A percentile compares a stretch with the other conserved stretches of the same genome.
Evolutionary conservation across 768 basidiomycete species (phyloP).

Genomic region (Daedaleopsis sinensis): DNA sequence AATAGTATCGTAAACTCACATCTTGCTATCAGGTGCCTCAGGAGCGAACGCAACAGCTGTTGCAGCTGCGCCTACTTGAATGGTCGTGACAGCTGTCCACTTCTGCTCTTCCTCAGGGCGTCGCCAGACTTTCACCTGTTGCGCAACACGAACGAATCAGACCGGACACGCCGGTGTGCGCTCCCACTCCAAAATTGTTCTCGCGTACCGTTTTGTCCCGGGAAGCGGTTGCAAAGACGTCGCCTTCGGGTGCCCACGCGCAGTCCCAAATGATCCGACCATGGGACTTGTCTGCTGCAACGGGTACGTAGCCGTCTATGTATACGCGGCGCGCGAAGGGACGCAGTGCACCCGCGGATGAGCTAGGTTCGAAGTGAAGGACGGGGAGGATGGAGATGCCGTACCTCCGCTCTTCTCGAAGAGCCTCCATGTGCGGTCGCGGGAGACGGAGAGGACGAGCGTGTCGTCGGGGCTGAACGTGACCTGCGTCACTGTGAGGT

Average conservation of each 20-base stretch:
- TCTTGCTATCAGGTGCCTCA: neutral
- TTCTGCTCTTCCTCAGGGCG: conserved; percentile 31
- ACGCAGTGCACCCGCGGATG: neutral
- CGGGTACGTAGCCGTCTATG: conserved; percentile 55
- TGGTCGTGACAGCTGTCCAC: conserved; percentile 61
- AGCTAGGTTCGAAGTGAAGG: neutral
- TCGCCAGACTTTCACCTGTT: conserved; percentile 85
- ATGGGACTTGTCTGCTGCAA: conserved; percentile 82
- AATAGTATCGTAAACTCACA: neutral
- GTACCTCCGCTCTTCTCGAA: conserved; percentile 47
- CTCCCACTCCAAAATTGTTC: too few species aligned
- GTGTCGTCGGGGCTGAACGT: conserved; percentile 87
- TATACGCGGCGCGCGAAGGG: too few species aligned
- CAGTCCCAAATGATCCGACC: conserved; percentile 96
- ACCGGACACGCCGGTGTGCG: neutral
- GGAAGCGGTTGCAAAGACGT: conserved; percentile 89
- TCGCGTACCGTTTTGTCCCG: conserved; percentile 86
- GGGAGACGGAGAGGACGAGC: conserved; percentile 79
- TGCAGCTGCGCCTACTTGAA: conserved; percentile 76
- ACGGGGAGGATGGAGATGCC: neutral
- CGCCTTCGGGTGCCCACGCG: conserved; percentile 77
- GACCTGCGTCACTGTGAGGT: conserved; percentile 87
- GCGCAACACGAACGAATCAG: conserved; percentile 27
- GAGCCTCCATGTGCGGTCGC: conserved; percentile 91
- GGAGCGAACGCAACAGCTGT: conserved; percentile 78